These are phyloP conservation scores for Rehmannia glutinosa DNA, from an alignment of 257 asterid species.

Conservation along the genomic window DNA sequence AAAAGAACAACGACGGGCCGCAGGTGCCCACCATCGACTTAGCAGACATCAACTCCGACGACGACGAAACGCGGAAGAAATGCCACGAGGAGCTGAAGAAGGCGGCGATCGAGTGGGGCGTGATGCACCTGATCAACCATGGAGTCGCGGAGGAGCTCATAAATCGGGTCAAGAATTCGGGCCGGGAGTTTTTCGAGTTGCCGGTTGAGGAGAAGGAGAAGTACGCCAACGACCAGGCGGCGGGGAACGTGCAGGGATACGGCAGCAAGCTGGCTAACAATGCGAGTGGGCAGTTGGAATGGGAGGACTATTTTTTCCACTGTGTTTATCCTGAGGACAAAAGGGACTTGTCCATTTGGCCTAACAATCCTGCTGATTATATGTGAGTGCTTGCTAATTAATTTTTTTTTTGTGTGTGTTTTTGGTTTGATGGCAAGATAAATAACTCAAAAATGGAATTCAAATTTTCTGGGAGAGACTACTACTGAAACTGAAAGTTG, in stretches of 20 bases:
- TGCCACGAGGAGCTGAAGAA: constrained; percentile 54
- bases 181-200: constrained; percentile 50
- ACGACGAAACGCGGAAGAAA: constrained; percentile 29
- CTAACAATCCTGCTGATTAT: constrained; percentile 64
- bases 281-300: constrained; percentile 73
- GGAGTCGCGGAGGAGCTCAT: constrained; percentile 52
- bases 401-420: no score
- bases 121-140: constrained; percentile 82
- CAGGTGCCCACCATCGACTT: constrained; percentile 60
- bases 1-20: constrained; percentile 45
- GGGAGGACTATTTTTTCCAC: constrained; percentile 95
- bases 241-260: constrained; percentile 82
- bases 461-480: no score
- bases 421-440: no score
- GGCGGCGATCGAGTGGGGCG: constrained; percentile 93
- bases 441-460: no score
- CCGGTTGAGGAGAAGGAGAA: constrained; percentile 89
- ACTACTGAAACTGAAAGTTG: no score
- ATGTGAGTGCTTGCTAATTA: no score
- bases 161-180: constrained; percentile 51
- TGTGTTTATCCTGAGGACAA: constrained; percentile 53
- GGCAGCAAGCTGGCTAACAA: constrained; percentile 84
- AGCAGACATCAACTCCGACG: constrained; percentile 34
- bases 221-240: constrained; percentile 70
- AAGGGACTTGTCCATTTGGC: constrained; percentile 70